phyloP scores from a whole-genome alignment of 2,329 filamentous ascomycete genomes.

The Talaromyces sp. region DNA sequence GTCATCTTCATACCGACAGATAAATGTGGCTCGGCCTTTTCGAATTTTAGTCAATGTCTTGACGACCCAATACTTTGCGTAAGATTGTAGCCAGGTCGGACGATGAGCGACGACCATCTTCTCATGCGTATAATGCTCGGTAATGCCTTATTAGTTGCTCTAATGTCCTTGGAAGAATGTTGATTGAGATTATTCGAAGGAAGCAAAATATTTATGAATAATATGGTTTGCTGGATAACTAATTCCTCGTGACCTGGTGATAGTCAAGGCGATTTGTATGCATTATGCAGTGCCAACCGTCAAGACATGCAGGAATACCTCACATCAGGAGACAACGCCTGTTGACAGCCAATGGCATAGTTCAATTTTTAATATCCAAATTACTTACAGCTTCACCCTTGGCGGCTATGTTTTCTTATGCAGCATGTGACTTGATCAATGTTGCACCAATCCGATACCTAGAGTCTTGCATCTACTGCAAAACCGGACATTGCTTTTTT shows the following conservation, averaged over 20 bases:
- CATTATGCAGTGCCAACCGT: background rate
- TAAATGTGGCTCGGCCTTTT: constrained; percentile 3
- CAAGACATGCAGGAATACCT: background rate
- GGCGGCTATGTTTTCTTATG: background rate
- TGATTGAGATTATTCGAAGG: background rate
- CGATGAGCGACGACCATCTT: background rate
- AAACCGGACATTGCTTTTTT: background rate
- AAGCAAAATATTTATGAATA: too few species aligned
- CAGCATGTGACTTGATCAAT: background rate
- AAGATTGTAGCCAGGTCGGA: constrained; percentile 1
- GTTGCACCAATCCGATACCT: background rate
- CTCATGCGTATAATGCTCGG: too few species aligned
- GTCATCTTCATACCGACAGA: constrained; percentile 3
- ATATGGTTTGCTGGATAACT: background rate
- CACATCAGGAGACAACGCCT: background rate
- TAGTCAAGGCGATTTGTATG: background rate
- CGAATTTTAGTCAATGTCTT: background rate
- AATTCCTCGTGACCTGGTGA: background rate
- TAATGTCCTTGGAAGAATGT: background rate
- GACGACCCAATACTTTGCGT: background rate
- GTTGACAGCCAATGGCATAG: background rate
- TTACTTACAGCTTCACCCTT: background rate
- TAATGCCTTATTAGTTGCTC: background rate
- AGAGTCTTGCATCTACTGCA: background rate
- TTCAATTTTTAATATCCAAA: background rate